Evolutionary conservation across 2,329 filamentous ascomycete genomes (phyloP).

Genomic region (Fusarium sp.): DNA sequence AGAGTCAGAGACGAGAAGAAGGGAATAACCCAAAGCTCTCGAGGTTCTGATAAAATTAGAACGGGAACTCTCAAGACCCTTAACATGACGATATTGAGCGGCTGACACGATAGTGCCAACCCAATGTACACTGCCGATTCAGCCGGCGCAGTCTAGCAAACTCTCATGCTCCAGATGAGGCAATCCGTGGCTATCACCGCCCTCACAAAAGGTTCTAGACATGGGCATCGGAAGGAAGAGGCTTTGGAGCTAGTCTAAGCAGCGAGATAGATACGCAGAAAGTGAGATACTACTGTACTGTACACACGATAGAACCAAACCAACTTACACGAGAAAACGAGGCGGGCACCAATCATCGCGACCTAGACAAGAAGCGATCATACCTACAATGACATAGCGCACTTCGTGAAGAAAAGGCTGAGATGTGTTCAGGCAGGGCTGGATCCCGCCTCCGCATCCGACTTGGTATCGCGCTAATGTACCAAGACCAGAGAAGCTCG

Average conservation of each 20-base stretch:
- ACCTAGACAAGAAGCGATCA: neutral
- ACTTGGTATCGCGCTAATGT: neutral
- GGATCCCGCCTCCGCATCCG: neutral
- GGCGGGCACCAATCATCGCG: constrained; percentile 39
- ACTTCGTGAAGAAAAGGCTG: constrained; percentile 19
- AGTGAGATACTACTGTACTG: neutral
- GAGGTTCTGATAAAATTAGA: constrained; percentile 9
- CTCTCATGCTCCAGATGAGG: constrained; percentile 10
- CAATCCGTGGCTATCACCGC: constrained; percentile 8
- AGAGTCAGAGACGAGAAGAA: neutral
- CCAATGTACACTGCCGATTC: constrained; percentile 1
- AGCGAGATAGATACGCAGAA: constrained; percentile 2
- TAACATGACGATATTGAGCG: constrained; percentile 1
- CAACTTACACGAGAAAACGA: constrained; percentile 1
- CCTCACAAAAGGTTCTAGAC: neutral
- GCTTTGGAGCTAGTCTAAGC: constrained; percentile 8
- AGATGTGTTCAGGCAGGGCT: constrained; percentile 9
- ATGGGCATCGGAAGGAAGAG: neutral
- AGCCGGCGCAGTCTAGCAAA: constrained; percentile 12
- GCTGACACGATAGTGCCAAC: constrained; percentile 17
- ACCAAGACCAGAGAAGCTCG: neutral
- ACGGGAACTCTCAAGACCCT: constrained; percentile 7
- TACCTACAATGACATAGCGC: constrained; percentile 9
- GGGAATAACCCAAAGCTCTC: neutral
- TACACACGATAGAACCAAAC: neutral